These are phyloP conservation scores for Alternaria brassicicola DNA, from an alignment of 2,329 filamentous ascomycete species.

Conservation along the genomic window DNA sequence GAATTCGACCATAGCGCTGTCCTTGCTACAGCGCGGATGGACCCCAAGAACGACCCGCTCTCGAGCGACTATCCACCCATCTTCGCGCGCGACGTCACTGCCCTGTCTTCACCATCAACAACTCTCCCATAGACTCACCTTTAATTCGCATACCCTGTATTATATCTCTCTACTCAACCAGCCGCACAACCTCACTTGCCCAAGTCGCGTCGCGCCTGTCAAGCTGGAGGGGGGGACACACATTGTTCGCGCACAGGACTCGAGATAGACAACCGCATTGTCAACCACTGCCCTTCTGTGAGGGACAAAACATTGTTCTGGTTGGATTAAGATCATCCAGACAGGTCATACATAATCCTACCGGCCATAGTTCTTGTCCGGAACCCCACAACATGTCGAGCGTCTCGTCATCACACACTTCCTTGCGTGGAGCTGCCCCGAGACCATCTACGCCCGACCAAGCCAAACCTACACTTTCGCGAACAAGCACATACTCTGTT, in stretches of 20 bases:
- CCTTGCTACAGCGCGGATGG: slow-evolving; percentile 35
- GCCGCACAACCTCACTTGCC: not conserved
- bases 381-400: slow-evolving; percentile 30
- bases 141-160: not conserved
- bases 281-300: not conserved
- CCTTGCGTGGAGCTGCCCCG: slow-evolving; percentile 20
- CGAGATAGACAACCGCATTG: slow-evolving; percentile 12
- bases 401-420: slow-evolving; percentile 25
- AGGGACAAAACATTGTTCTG: slow-evolving; percentile 10
- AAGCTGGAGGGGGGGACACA: not conserved
- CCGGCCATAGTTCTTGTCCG: not conserved
- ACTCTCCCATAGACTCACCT: not conserved
- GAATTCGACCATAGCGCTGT: not conserved
- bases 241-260: slow-evolving; percentile 11
- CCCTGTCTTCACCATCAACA: slow-evolving; percentile 6
- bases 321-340: not conserved
- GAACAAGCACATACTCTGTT: slow-evolving; percentile 25
- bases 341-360: not conserved
- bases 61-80: slow-evolving; percentile 45
- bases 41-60: slow-evolving; percentile 44
- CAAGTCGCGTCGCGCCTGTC: not conserved
- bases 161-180: not conserved
- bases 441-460: slow-evolving; percentile 27
- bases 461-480: slow-evolving; percentile 13
- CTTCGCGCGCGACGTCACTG: slow-evolving; percentile 30